These are phyloP conservation scores for Jamesozyma lodderae DNA, from an alignment of 805 yeast genomes.

Conservation along the genomic window DNA sequence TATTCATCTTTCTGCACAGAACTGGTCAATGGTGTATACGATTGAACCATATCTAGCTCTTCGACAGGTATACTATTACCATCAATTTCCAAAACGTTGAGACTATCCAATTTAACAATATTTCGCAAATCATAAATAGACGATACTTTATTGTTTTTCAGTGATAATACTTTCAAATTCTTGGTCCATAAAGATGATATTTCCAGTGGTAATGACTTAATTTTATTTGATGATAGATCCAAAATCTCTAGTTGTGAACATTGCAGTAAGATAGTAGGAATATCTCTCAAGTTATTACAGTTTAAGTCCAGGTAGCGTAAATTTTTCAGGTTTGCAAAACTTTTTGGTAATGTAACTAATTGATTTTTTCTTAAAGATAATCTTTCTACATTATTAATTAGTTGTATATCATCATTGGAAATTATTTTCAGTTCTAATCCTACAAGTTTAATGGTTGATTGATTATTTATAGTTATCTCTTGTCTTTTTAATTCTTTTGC, in stretches of 20 bases:
- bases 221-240: constrained; percentile 52
- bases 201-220: constrained; percentile 40
- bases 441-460: constrained; percentile 31
- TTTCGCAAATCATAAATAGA: constrained; percentile 41
- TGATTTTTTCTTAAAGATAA: constrained; percentile 47
- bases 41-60: constrained; percentile 37
- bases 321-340: constrained; percentile 35
- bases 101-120: constrained; percentile 41
- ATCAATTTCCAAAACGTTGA: constrained; percentile 51
- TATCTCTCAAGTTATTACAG: constrained; percentile 42
- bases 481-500: constrained; percentile 43
- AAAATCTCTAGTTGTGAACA: constrained; percentile 47
- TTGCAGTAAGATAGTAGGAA: constrained; percentile 40
- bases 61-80: constrained; percentile 48
- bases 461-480: constrained; percentile 1
- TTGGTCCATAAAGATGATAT: constrained; percentile 33
- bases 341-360: constrained; percentile 39
- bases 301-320: constrained; percentile 60
- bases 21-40: constrained; percentile 30
- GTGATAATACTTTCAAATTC: constrained; percentile 47
- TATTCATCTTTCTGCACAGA: constrained; percentile 35
- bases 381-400: constrained; percentile 36
- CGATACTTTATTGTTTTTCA: constrained; percentile 48
- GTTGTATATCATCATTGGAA: constrained; percentile 32
- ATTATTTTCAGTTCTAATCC: constrained; percentile 33